A percentile compares a stretch with the other conserved stretches of the same genome.
These are phyloP conservation scores for Pterocarpus macrocarpus DNA, from an alignment of 306 rosid genomes.

Conservation along the genomic window DNA sequence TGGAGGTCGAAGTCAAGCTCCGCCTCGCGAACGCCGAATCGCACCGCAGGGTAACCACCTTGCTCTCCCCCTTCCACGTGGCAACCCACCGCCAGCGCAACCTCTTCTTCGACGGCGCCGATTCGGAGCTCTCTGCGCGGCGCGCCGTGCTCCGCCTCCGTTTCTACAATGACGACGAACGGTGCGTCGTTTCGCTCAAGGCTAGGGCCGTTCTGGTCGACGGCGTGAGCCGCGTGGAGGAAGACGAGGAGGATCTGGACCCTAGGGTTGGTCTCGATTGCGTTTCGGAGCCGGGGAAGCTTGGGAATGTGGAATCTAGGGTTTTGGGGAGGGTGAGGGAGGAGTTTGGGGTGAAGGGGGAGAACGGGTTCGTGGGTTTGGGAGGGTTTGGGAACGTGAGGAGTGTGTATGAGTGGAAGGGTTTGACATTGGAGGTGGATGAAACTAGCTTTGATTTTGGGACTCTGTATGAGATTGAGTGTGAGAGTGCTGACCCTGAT, in stretches of 20 bases:
- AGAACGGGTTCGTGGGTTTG: constrained; percentile 67
- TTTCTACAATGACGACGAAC: constrained; percentile 64
- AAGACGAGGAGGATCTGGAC: constrained; percentile 84
- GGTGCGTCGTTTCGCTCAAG: constrained; percentile 78
- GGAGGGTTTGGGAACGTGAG: constrained; percentile 90
- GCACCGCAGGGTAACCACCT: constrained; percentile 56
- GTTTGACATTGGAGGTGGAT: constrained; percentile 90
- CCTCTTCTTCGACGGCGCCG: constrained; percentile 83
- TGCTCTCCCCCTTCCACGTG: constrained; percentile 68
- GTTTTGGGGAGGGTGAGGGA: constrained; percentile 74
- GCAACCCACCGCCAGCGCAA: constrained; percentile 79
- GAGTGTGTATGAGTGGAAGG: constrained; percentile 86
- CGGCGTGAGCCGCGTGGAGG: constrained; percentile 94
- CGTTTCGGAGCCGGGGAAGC: constrained; percentile 67
- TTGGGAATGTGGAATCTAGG: constrained; percentile 71
- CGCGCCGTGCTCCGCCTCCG: constrained; percentile 82
- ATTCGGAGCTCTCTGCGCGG: constrained; percentile 64
- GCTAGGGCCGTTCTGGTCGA: constrained; percentile 75
- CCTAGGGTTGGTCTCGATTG: constrained; percentile 65
- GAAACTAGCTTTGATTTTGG: constrained; percentile 81
- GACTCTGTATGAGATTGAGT: constrained; percentile 82
- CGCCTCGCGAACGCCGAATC: constrained; percentile 64
- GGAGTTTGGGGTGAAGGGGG: constrained; percentile 68
- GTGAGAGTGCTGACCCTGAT: constrained; percentile 84
- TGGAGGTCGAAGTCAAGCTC: constrained; percentile 78